Percentiles rank a stretch among this genome's conserved stretches.
Evolutionary conservation across 2,329 filamentous ascomycete genomes (phyloP).

Genomic region (Fusarium marasasianum): DNA sequence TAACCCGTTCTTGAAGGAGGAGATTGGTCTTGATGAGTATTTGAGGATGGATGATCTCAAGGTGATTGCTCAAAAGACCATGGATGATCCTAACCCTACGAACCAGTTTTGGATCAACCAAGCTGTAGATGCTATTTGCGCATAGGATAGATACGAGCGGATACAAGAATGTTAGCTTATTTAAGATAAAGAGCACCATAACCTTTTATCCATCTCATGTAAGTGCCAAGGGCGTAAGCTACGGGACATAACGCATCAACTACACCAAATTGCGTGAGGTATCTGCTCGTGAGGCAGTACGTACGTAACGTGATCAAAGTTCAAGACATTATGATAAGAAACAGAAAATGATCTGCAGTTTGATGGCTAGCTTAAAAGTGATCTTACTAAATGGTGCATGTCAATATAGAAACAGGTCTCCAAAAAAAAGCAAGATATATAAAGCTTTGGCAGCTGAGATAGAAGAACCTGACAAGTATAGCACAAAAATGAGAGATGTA

Average conservation of each 20-base stretch:
- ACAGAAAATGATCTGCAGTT: too few relatives aligned
- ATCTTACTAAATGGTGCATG: neutral
- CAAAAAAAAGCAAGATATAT: neutral
- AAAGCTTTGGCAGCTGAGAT: neutral
- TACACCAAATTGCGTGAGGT: rapidly evolving
- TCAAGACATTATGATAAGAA: neutral
- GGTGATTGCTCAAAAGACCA: neutral
- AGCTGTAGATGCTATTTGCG: conserved; percentile 8
- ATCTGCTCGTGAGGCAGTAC: too few relatives aligned
- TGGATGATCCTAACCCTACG: neutral
- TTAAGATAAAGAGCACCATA: rapidly evolving
- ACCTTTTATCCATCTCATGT: rapidly evolving
- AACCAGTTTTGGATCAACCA: conserved; percentile 1
- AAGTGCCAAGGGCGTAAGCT: neutral
- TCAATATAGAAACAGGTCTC: neutral
- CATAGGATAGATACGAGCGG: neutral
- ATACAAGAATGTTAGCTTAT: rapidly evolving
- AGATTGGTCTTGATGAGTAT: conserved; percentile 31
- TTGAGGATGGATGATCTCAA: conserved; percentile 1
- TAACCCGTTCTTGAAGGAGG: conserved; percentile 1
- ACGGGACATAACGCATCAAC: rapidly evolving
- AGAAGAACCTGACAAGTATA: rapidly evolving
- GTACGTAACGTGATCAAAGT: too few relatives aligned
- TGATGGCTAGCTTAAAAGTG: neutral
- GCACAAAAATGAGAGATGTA: neutral